Evolutionary conservation across 176 grass and related monocot genomes (phyloP), one percentile per base, ranked within the genome.

Genomic region (Hyparrhenia diplandra): DNA sequence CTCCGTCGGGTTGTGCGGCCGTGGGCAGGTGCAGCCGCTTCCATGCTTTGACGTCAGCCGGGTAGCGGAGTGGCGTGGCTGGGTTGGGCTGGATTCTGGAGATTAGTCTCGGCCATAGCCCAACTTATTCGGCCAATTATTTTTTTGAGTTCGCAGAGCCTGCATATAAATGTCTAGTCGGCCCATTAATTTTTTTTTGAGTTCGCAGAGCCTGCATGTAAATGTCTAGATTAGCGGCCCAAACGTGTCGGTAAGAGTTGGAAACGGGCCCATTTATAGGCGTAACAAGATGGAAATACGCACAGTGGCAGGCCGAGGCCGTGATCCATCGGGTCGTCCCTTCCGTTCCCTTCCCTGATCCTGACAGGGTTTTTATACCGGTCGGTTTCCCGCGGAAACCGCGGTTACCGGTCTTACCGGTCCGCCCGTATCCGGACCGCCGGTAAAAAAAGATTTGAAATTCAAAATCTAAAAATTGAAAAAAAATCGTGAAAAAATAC

Each of bases 251-350:
- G 18, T 28, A 23, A 74, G 58, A 41, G 1, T 6, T 16, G 29
- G 41, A 70, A 69, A 17, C 2, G 2, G 46, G 10, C 13, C 7
- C 11, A 21, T 14, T 34, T 12, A 7, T 0, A 0, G 82, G 66
- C 85, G 85, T 84, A 36, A 74, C 2, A 58, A 73, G 2, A 0
- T 5, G 0, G n/a, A 37, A 67, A 13, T 73, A 82, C 60, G 75
- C 80, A 1, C 54, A 71, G 75, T 23, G 43, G 61, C 68, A 59
- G 82, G 80, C 82, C 69, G 71, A 36, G 75, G 66, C 39, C 85
- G n/a, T 68, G 74, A 71, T 46, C 85, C 73, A 78, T 84, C 85
- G 16, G 73, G 77, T 30, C 83, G 52, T 27, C 82, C 36, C 77
- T 83, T 82, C 34, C 34, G n/a, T 39, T 29, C 36, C 25, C 25